These are phyloP conservation scores for Arachnomyces sp. DNA, from an alignment of 2,329 filamentous ascomycete species.

Conservation along the genomic window DNA sequence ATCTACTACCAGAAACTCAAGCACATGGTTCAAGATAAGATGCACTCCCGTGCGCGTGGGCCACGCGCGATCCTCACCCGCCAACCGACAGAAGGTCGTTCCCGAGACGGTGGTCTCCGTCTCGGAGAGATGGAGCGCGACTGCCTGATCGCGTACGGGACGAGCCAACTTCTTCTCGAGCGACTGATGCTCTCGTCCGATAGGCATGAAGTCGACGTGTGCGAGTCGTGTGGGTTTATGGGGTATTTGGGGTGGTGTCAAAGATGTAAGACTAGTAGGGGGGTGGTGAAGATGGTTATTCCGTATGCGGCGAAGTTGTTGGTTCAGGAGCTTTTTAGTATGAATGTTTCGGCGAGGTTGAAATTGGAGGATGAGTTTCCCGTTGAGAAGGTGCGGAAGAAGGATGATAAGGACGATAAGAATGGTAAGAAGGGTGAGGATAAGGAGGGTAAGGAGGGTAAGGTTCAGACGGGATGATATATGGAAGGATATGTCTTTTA, in stretches of 20 bases:
- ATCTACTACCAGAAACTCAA: slow-evolving; percentile 99
- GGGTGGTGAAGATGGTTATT: slow-evolving; percentile 88
- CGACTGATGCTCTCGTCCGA: slow-evolving; percentile 92
- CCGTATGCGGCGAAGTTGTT: slow-evolving; percentile 95
- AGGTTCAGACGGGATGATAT: too few relatives aligned
- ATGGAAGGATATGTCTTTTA: too few relatives aligned
- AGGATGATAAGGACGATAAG: not conserved
- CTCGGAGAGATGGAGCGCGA: slow-evolving; percentile 98
- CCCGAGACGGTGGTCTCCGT: slow-evolving; percentile 81
- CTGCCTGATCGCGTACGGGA: slow-evolving; percentile 94
- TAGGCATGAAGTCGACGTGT: slow-evolving; percentile 84
- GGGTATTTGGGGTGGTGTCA: slow-evolving; percentile 93
- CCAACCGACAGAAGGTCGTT: slow-evolving; percentile 93
- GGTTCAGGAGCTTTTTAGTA: slow-evolving; percentile 91
- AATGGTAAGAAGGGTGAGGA: not conserved
- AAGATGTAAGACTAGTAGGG: slow-evolving; percentile 76
- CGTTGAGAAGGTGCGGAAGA: slow-evolving; percentile 31
- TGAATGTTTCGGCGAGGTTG: slow-evolving; percentile 94
- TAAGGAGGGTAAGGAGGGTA: not conserved
- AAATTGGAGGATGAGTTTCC: slow-evolving; percentile 94
- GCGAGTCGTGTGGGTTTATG: slow-evolving; percentile 88
- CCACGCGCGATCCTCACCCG: slow-evolving; percentile 86
- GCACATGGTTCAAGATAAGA: slow-evolving; percentile 99
- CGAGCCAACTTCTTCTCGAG: slow-evolving; percentile 83
- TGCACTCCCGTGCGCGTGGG: slow-evolving; percentile 90